Evolutionary conservation across 2,329 filamentous ascomycete genomes (phyloP), one percentile per base, ranked within the genome.

Genomic region (Fusarium praegraminearum): DNA sequence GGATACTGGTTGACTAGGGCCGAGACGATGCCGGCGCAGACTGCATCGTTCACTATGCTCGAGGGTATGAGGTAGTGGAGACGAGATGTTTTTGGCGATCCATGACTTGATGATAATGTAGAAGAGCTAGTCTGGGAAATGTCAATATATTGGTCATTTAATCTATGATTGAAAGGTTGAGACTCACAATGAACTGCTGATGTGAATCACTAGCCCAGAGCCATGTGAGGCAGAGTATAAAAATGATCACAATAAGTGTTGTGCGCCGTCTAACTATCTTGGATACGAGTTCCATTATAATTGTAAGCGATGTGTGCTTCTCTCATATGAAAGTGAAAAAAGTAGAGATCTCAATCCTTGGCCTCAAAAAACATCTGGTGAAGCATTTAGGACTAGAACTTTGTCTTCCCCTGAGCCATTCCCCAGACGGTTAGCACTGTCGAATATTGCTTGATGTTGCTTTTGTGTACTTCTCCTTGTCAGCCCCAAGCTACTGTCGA

Each of bases 11-110:
- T 72, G 41, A 64, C 54, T 11, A 73, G 67, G 0, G 61, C 67
- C 2, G 69, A 67, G 36, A 62, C 56, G 7, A 71, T 33, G 28
- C 43, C 61, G 5, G 71, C 69, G 46, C 71, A 72, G 9, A 72
- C 53, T 5, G 60, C 41, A 26, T 55, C 50, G n/a, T 54, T 71
- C 24, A 62, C 36, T 33, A 51, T 32, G n/a, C 61, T 63, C 10
- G 69, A 57, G 20, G 69, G 69, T 15, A 73, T 62, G 30, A 73
- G 67, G 24, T 70, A 73, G 47, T 73, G 71, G 9, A 69, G 61
- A 13, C 43, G 41, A 15, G 64, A 67, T 2, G 24, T 15, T 28
- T 33, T 61, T 35, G 50, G 43, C 5, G n/a, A 2, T 5, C 5
- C 32, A 16, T 26, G 4, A 20, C 45, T 9, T 28, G 41, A 55